These are phyloP conservation scores for Coemansia sp. DNA, from an alignment of 192 early-diverging fungal genomes.

Conservation along the genomic window DNA sequence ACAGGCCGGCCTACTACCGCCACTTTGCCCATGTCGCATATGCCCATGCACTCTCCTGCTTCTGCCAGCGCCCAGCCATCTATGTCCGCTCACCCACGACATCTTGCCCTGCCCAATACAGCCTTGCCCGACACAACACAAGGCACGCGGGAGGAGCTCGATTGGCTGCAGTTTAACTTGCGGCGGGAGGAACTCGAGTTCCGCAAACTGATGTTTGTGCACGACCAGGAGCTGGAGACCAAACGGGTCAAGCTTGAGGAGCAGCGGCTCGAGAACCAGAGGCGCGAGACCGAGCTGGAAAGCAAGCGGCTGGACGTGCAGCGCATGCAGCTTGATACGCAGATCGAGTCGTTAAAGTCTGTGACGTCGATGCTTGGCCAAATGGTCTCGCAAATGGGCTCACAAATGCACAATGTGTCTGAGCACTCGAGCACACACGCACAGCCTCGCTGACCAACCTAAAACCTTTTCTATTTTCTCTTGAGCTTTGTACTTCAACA, in stretches of 20 bases:
- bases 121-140: background rate
- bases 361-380: conserved; percentile 31
- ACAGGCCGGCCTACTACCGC: conserved; percentile 22
- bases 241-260: conserved; percentile 40
- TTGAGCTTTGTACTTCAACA: background rate
- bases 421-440: background rate
- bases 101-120: too few species aligned
- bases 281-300: conserved; percentile 41
- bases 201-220: conserved; percentile 39
- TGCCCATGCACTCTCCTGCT: conserved; percentile 1
- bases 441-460: background rate
- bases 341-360: conserved; percentile 32
- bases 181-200: conserved; percentile 54
- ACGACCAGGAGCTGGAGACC: conserved; percentile 43
- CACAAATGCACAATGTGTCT: background rate
- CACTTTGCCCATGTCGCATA: conserved; percentile 23
- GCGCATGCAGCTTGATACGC: conserved; percentile 33
- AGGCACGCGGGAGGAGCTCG: conserved; percentile 49
- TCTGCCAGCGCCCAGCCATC: too few species aligned
- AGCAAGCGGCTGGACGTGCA: conserved; percentile 28
- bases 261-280: conserved; percentile 35
- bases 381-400: conserved; percentile 16
- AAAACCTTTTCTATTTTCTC: background rate
- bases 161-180: conserved; percentile 52
- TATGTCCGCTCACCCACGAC: too few species aligned